Percentiles rank a stretch among this genome's conserved stretches.
These are phyloP conservation scores for Cucumis sativus DNA, from an alignment of 306 rosid genomes.

Conservation along the genomic window DNA sequence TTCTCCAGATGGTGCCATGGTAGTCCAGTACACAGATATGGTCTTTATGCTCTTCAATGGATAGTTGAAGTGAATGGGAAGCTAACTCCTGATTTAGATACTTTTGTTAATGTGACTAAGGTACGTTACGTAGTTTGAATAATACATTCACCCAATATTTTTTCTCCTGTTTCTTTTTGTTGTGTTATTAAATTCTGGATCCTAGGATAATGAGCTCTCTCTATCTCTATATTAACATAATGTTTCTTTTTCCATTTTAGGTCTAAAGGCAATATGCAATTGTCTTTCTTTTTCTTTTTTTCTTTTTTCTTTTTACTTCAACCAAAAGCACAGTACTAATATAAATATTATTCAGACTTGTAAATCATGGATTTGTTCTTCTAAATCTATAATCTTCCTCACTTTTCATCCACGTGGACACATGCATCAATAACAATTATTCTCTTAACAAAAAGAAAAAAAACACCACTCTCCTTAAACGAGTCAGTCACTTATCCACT, in stretches of 20 bases:
- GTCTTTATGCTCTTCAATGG: constrained; percentile 95
- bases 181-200: not conserved
- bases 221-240: not conserved
- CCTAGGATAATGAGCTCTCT: not conserved
- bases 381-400: too few species aligned
- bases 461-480: not conserved
- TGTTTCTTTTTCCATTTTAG: not conserved
- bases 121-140: constrained; percentile 17
- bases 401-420: too few species aligned
- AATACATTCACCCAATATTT: not conserved
- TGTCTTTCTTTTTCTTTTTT: not conserved
- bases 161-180: not conserved
- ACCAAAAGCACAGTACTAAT: not conserved
- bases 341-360: not conserved
- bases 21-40: constrained; percentile 91
- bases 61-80: constrained; percentile 85
- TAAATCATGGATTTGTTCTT: too few species aligned
- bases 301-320: not conserved
- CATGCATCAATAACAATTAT: not conserved
- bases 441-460: not conserved
- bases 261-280: not conserved
- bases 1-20: constrained; percentile 88
- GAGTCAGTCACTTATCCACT: not conserved
- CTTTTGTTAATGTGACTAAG: constrained; percentile 74
- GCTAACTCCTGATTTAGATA: constrained; percentile 68